Percentiles rank a stretch among this genome's conserved stretches.
Conservation (phyloP, 768 basidiomycete species). For the Mycena kentingensis region DNA sequence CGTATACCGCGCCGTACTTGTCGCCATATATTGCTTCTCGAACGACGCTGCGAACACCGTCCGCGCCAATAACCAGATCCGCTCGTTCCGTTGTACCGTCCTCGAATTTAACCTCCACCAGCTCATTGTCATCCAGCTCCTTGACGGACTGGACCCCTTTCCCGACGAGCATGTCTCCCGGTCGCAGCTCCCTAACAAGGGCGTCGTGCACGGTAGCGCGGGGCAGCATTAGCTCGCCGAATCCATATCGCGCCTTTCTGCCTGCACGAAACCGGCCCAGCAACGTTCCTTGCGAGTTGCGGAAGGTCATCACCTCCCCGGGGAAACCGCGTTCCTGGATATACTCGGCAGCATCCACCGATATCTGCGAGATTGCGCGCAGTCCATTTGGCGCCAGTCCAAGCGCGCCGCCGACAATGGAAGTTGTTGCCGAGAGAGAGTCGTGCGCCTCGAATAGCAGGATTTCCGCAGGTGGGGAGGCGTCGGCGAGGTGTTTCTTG, state of each 20-base stretch:
- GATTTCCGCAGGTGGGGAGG: conserved; percentile 26
- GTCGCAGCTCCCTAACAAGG: conserved; percentile 31
- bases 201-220: conserved; percentile 38
- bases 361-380: conserved; percentile 35
- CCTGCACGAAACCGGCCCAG: conserved; percentile 34
- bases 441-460: conserved; percentile 36
- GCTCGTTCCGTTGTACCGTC: conserved; percentile 36
- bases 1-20: conserved; percentile 29
- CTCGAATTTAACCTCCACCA: conserved; percentile 30
- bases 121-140: conserved; percentile 29
- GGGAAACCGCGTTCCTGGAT: conserved; percentile 32
- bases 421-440: conserved; percentile 28
- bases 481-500: conserved; percentile 32
- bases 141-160: conserved; percentile 30
- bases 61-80: conserved; percentile 43
- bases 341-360: conserved; percentile 31
- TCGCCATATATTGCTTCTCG: conserved; percentile 35
- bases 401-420: conserved; percentile 37
- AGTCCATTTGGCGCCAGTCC: conserved; percentile 43
- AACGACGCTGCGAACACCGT: conserved; percentile 41
- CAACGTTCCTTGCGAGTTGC: conserved; percentile 38
- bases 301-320: conserved; percentile 30
- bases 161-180: conserved; percentile 35
- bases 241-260: conserved; percentile 34
- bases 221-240: conserved; percentile 35